phyloP scores from a whole-genome alignment of 1,139 yeast species.

The Blastobotrys apis region DNA sequence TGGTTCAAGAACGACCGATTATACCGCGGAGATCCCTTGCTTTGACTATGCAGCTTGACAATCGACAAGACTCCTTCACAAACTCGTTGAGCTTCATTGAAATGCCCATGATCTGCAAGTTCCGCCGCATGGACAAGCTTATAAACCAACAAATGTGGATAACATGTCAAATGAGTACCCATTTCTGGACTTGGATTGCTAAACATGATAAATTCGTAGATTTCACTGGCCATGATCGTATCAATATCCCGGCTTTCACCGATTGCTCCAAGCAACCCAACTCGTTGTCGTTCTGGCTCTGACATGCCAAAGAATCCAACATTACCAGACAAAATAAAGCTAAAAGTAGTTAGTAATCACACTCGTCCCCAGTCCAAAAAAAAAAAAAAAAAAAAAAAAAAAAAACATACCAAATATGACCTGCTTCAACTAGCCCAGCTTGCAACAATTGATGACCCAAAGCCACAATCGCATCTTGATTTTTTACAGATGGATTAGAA shows the following conservation, averaged over 20 bases:
- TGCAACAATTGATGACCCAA: constrained; percentile 33
- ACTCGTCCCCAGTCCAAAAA: no score
- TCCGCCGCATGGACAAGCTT: constrained; percentile 60
- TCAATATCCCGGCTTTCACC: constrained; percentile 36
- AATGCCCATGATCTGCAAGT: constrained; percentile 59
- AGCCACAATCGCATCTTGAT: constrained; percentile 31
- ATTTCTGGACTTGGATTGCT: constrained; percentile 32
- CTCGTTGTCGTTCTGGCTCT: constrained; percentile 16
- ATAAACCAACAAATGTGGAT: constrained; percentile 52
- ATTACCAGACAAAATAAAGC: constrained; percentile 45
- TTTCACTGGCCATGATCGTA: constrained; percentile 55
- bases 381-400: no score
- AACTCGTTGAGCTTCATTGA: constrained; percentile 55
- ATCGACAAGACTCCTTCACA: constrained; percentile 49
- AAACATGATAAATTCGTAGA: constrained; percentile 59
- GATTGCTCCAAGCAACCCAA: constrained; percentile 31
- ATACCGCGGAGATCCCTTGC: constrained; percentile 39
- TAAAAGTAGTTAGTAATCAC: constrained; percentile 6
- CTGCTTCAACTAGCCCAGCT: constrained; percentile 33
- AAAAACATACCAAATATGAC: constrained; percentile 30
- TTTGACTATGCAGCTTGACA: constrained; percentile 36
- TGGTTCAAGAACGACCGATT: constrained; percentile 38
- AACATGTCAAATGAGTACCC: constrained; percentile 32
- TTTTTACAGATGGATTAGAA: constrained; percentile 32
- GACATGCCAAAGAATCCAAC: constrained; percentile 27